phyloP scores from a whole-genome alignment of 805 yeast genomes.

The Wickerhamiella azyma region DNA sequence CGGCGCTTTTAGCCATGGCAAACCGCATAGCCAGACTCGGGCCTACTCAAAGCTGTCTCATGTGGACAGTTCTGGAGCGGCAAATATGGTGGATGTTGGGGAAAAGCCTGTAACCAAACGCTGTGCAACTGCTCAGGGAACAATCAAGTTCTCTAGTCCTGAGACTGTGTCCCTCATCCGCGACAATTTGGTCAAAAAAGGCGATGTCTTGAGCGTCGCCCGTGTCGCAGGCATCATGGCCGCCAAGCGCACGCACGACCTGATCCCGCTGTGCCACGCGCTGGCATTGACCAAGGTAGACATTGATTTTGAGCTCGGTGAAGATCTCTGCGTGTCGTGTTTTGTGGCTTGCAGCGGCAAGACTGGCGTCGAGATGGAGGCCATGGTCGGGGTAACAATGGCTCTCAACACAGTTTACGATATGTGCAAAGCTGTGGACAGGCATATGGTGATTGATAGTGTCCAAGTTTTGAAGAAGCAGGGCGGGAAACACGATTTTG shows the following conservation, averaged over 20 bases:
- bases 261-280: constrained; percentile 42
- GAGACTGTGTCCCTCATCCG: constrained; percentile 25
- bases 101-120: constrained; percentile 30
- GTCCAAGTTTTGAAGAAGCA: constrained; percentile 30
- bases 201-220: constrained; percentile 37
- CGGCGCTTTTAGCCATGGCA: too few species aligned
- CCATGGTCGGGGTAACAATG: constrained; percentile 34
- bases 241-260: constrained; percentile 33
- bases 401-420: constrained; percentile 39
- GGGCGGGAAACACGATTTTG: constrained; percentile 33
- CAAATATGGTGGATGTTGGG: constrained; percentile 38
- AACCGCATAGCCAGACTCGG: too few species aligned
- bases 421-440: constrained; percentile 47
- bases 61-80: constrained; percentile 31
- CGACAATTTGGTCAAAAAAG: constrained; percentile 33
- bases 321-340: constrained; percentile 25
- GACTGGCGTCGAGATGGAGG: constrained; percentile 50
- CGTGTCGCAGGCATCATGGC: constrained; percentile 42
- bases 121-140: constrained; percentile 33
- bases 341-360: constrained; percentile 35
- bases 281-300: constrained; percentile 31
- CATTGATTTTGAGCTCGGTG: constrained; percentile 23
- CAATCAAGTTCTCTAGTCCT: constrained; percentile 29
- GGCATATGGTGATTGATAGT: constrained; percentile 30
- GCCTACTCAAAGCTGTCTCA: constrained; percentile 25